Percentiles rank a stretch among this genome's conserved stretches.
Conservation (phyloP, 805 yeast genomes). For the Yarrowia sp. region DNA sequence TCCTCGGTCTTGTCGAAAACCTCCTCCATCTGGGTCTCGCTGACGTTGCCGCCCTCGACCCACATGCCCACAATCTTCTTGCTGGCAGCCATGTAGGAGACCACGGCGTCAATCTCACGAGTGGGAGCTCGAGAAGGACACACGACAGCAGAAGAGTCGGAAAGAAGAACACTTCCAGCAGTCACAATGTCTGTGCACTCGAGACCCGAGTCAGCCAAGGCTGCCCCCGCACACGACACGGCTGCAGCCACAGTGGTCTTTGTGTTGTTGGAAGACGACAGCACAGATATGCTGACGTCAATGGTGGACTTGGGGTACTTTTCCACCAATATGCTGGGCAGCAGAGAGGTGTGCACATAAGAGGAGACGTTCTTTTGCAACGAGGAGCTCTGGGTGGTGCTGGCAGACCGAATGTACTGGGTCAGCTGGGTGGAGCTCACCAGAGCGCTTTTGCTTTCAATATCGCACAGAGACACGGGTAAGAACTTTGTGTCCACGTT, state of each 20-base stretch:
- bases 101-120: constrained; percentile 39
- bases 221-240: constrained; percentile 63
- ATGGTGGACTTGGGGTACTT: constrained; percentile 90
- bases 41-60: constrained; percentile 41
- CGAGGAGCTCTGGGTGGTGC: constrained; percentile 34
- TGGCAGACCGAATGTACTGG: constrained; percentile 31
- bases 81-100: constrained; percentile 47
- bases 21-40: constrained; percentile 30
- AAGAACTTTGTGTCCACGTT: constrained; percentile 57
- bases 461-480: constrained; percentile 45
- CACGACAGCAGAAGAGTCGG: constrained; percentile 25
- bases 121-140: constrained; percentile 13
- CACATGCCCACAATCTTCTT: constrained; percentile 55
- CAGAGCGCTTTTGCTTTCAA: constrained; percentile 32
- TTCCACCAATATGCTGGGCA: constrained; percentile 54
- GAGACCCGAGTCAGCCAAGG: constrained; percentile 80
- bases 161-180: constrained; percentile 37
- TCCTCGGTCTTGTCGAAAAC: constrained; percentile 43
- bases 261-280: constrained; percentile 44
- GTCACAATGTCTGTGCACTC: constrained; percentile 76
- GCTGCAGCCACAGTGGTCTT: constrained; percentile 47
- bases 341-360: constrained; percentile 50
- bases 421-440: constrained; percentile 18
- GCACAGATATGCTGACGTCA: constrained; percentile 67
- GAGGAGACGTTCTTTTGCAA: constrained; percentile 47